phyloP scores from a whole-genome alignment of 768 basidiomycete species.

The Gloeostereum incarnatum region DNA sequence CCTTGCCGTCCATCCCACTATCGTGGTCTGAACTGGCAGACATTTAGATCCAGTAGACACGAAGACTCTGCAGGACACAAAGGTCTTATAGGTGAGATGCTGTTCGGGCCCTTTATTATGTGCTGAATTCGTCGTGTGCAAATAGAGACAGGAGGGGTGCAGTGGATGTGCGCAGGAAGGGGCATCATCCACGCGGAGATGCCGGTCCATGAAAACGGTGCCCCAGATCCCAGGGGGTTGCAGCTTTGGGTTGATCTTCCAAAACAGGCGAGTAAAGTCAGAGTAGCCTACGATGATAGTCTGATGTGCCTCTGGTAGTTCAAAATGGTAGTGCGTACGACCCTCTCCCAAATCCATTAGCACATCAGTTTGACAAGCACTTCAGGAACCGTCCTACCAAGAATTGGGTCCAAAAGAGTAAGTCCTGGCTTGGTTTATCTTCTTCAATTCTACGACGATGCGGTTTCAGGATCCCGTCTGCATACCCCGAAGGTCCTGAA shows the following conservation, averaged over 20 bases:
- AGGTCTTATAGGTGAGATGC: constrained; percentile 50
- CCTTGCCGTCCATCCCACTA: background rate
- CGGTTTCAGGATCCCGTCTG: constrained; percentile 57
- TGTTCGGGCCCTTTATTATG: background rate
- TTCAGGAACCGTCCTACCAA: constrained; percentile 72
- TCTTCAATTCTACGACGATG: too few species aligned
- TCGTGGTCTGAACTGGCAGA: constrained; percentile 2
- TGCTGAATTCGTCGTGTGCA: background rate
- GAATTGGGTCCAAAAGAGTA: constrained; percentile 63
- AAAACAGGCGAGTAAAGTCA: constrained; percentile 35
- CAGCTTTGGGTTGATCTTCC: constrained; percentile 87
- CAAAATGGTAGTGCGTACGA: constrained; percentile 58
- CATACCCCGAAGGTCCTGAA: constrained; percentile 60
- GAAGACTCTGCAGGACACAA: constrained; percentile 90
- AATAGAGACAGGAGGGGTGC: constrained; percentile 70
- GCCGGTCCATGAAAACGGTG: constrained; percentile 64
- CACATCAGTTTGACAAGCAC: background rate
- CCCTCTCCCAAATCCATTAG: background rate
- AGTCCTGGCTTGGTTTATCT: constrained; percentile 9
- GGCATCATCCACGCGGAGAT: constrained; percentile 85
- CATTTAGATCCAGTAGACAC: constrained; percentile 57
- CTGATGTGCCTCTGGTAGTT: constrained; percentile 35
- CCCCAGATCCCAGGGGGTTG: constrained; percentile 70
- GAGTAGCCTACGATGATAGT: constrained; percentile 5
- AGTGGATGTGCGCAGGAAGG: constrained; percentile 88